Evolutionary conservation across 768 basidiomycete species (phyloP).

Genomic region (Tephrocybe sp.): DNA sequence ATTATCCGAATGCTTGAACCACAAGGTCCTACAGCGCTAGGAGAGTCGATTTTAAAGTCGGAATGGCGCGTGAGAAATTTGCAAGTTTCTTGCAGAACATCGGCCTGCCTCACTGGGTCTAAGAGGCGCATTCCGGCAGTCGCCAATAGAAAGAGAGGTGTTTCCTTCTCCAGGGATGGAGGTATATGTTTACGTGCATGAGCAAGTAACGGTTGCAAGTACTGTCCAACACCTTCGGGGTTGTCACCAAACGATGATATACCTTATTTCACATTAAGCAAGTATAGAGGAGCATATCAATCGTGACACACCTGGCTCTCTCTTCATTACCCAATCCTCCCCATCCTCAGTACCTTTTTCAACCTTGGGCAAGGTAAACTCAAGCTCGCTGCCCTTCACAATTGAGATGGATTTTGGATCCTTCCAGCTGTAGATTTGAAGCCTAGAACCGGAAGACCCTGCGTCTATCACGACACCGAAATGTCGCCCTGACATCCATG

Average conservation of each 20-base stretch:
- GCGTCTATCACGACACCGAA: slow-evolving; percentile 98
- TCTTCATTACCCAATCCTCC: slow-evolving; percentile 87
- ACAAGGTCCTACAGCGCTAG: slow-evolving; percentile 74
- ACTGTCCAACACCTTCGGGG: slow-evolving; percentile 65
- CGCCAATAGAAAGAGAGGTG: slow-evolving; percentile 91
- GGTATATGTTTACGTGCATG: slow-evolving; percentile 85
- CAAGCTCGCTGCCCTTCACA: slow-evolving; percentile 49
- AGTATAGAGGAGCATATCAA: not conserved
- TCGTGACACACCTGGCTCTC: slow-evolving; percentile 77
- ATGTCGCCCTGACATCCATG: slow-evolving; percentile 77
- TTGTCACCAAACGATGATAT: slow-evolving; percentile 78
- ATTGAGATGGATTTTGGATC: slow-evolving; percentile 61
- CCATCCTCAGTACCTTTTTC: slow-evolving; percentile 86
- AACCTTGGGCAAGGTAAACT: slow-evolving; percentile 70
- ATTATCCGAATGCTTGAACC: slow-evolving; percentile 93
- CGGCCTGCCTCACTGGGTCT: slow-evolving; percentile 60
- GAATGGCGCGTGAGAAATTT: slow-evolving; percentile 72
- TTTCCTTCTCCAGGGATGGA: slow-evolving; percentile 78
- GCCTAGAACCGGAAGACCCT: slow-evolving; percentile 93
- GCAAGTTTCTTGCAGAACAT: slow-evolving; percentile 77
- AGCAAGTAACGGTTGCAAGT: slow-evolving; percentile 78
- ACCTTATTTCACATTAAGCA: slow-evolving; percentile 43
- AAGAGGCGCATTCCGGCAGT: slow-evolving; percentile 98
- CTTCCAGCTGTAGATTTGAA: slow-evolving; percentile 97
- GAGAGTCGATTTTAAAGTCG: slow-evolving; percentile 69